A percentile compares a stretch with the other conserved stretches of the same genome.
Conservation (phyloP, 306 rosid genomes). For the Comarum palustre region DNA sequence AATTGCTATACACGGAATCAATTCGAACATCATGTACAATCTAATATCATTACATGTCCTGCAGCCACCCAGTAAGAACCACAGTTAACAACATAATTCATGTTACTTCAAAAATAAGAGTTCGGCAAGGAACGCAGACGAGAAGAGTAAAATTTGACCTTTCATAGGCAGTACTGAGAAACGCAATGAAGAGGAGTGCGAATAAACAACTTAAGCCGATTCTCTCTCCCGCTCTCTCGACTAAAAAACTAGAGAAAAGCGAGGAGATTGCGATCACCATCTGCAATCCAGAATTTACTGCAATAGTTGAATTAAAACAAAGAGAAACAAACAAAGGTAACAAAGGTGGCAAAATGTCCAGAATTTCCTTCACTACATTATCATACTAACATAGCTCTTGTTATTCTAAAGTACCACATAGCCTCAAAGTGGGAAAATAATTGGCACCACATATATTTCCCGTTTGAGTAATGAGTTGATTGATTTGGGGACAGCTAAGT, state of each 20-base stretch:
- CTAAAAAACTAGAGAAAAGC: slow-evolving; percentile 51
- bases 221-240: slow-evolving; percentile 52
- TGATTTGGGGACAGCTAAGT: neutral
- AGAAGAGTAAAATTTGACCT: slow-evolving; percentile 38
- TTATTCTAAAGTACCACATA: neutral
- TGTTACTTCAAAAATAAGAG: slow-evolving; percentile 15
- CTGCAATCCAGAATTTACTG: slow-evolving; percentile 38
- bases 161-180: slow-evolving; percentile 41
- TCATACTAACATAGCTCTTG: neutral
- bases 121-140: slow-evolving; percentile 3
- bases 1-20: slow-evolving; percentile 49
- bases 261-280: slow-evolving; percentile 61
- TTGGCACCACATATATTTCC: neutral
- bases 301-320: neutral
- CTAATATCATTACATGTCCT: slow-evolving; percentile 49
- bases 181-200: slow-evolving; percentile 41
- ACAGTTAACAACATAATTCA: slow-evolving; percentile 32
- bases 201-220: slow-evolving; percentile 45
- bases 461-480: neutral
- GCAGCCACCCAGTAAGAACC: slow-evolving; percentile 45
- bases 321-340: neutral
- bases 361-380: neutral
- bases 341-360: neutral
- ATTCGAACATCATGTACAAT: slow-evolving; percentile 56
- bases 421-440: neutral